Base-by-base conservation (phyloP, 805 yeast species). In the Maudiozyma barnettii region DNA sequence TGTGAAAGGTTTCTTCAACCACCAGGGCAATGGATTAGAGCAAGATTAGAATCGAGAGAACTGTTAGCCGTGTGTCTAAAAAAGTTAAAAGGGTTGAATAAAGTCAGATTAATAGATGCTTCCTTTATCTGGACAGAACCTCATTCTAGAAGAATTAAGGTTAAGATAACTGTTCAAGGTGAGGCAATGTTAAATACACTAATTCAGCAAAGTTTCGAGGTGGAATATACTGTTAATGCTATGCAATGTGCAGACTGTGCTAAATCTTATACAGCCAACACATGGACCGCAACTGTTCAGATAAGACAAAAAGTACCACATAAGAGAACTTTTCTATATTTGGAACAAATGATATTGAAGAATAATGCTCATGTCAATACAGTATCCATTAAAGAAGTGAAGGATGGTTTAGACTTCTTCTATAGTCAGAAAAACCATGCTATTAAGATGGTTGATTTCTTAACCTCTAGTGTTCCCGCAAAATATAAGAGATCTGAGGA, bases 191-290 rank as follows among this genome's bases (percentile, higher is more conserved):
- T 81, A 30, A 88, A 88, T 61, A 86, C 96, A 19, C 82, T 90
- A 52, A 79, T 93, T 22, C 97, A 95, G 63, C 99, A 93, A 69
- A 77, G 84, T 22, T 89, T 91, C 63, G 96, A 87, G 66, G 97
- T 90, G 13, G 98, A 91, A 63, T 93, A 82, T 63, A 79, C 85
- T n/a, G 99, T 91, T 46, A 73, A 84, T 51, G 95, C 98, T 14
- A 86, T 85, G 85, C 99, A 93, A 73, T 93, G 99, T 74, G 83
- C 96, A 3, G 98, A 91, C 69, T 93, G 99, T 79, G 98, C 98
- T 46, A 89, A 87, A 66, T 84, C 96, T 1, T 93, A 83, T 61
- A 93, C 99, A 30, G 84, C 95, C 21, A 88, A 93, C 67, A 95
- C 98, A 5, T 93, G 99, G 99, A 83, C 91, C 66, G 97, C 99